Conservation (phyloP, 768 basidiomycete species). For the Auricularia auricula-judae region DNA sequence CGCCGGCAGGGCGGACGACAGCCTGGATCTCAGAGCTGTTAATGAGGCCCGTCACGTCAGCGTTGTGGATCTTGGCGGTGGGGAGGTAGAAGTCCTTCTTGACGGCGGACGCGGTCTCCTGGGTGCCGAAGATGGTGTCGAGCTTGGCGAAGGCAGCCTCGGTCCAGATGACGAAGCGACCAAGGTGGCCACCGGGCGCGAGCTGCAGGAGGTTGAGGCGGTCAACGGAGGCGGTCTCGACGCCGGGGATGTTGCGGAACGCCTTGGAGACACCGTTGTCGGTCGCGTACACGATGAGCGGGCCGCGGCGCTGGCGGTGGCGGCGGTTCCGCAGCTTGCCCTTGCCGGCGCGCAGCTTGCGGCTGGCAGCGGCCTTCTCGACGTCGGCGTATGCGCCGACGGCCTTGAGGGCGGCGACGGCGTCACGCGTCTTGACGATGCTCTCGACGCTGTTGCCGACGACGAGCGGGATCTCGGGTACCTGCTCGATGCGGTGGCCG, state of each 20-base stretch:
- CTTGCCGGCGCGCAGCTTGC: conserved; percentile 93
- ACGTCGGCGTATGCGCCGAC: conserved; percentile 87
- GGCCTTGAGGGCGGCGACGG: conserved; percentile 83
- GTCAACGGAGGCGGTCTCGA: conserved; percentile 91
- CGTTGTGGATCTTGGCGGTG: conserved; percentile 91
- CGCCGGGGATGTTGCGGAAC: conserved; percentile 98
- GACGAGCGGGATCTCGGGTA: conserved; percentile 94
- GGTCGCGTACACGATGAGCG: conserved; percentile 93
- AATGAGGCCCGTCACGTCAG: conserved; percentile 94
- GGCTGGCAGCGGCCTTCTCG: conserved; percentile 92
- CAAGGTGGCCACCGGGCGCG: conserved; percentile 97
- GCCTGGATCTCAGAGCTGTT: conserved; percentile 98
- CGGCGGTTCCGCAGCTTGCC: conserved; percentile 96
- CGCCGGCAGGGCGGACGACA: conserved; percentile 81
- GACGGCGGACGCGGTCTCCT: conserved; percentile 70
- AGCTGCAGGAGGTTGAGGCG: conserved; percentile 96
- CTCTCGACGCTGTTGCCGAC: conserved; percentile 69
- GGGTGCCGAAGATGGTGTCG: conserved; percentile 92
- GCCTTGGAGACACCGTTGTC: conserved; percentile 97
- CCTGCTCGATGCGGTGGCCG: conserved; percentile 96
- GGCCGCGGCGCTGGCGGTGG: conserved; percentile 94
- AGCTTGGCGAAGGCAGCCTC: conserved; percentile 86
- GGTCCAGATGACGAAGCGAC: conserved; percentile 99
- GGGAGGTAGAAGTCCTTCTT: conserved; percentile 93
- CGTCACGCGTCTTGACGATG: conserved; percentile 93